Base-by-base conservation (phyloP, 441 rosid species). In the Pelargonium exstipulatum region DNA sequence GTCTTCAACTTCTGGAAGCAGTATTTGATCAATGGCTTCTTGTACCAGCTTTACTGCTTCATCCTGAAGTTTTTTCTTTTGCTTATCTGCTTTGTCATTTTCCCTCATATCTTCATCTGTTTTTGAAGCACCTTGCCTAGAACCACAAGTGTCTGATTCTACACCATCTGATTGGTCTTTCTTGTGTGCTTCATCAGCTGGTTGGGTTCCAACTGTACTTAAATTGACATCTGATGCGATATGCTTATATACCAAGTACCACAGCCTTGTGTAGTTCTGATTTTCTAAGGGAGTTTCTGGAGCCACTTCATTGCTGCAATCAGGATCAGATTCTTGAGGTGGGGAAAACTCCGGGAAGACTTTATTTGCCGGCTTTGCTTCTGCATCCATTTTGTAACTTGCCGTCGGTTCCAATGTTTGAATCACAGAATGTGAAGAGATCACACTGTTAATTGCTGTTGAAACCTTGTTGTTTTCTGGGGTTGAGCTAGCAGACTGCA, bases 11-110 rank as follows among this genome's bases (percentile, higher is more conserved):
- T 85, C 95, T 42, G 87, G 88, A 76, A 92, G 81, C 60, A 83
- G 79, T 66, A 90, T 90, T 76, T 83, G 90, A 80, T 95, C 97
- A n/a, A 92, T 89, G 65, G 96, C 97, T 71, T 95, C 85, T 81
- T 91, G 96, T 35, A 95, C 85, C 57, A 95, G 83, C 76, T 86
- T 89, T 72, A 95, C 84, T 65, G 92, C 92, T 85, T 91, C 92
- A 0, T 71, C 83, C 74, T 85, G 79, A 70, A 67, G 64, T 68
- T 83, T 79, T 61, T 76, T 72, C 68, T 68, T 80, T 76, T 49
- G 79, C 26, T 62, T 62, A 66, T 73, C 84, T 72, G 73, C 69
- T 0, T 22, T 60, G 40, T 73, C n/a, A 67, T 75, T 70, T 40
- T 71, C 73, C 64, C n/a, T 67, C 64, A 43, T 57, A 43, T 67